Base-by-base conservation (phyloP, 495 filamentous ascomycete genomes). In the Lasiosphaeria ovina region DNA sequence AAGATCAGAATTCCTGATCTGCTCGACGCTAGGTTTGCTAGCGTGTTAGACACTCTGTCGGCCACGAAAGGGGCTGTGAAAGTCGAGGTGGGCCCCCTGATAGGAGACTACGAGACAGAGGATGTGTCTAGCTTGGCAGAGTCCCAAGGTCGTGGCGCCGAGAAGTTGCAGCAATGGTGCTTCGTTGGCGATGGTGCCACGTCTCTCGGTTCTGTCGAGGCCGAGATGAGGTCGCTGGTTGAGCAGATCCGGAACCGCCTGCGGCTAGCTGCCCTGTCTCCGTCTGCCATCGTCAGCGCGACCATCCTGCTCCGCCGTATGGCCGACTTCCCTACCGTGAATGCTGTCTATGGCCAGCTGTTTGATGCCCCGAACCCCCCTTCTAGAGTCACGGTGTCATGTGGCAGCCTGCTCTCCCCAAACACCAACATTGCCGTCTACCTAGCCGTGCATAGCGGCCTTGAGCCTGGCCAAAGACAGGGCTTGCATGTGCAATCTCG, bases 401-500 rank as follows among this genome's bases (percentile, higher is more conserved):
- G 87, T 60, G 92, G 91, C 32, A 72, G 80, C 58, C 60, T 79
- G 11, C 63, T 81, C 10, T 59, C 48, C 17, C 87, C 90, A 0
- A 42, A 75, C 34, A 72, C 82, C 45, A 77, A 84, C 44, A 79
- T 98, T 33, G 78, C 79, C 53, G 69, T 83, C 45, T 75, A 77
- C 55, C 70, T 81, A 7, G 72, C 72, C 33, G 65, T 77, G 16
- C 66, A 69, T 16, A 54, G 55, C n/a, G 56, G 52, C 12, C 61
- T 67, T 9, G 50, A 62, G 11, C 60, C 55, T 12, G 59, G 51
- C 40, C 73, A 72, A 64, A 76, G 74, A 54, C 79, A 80, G 10
- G 86, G 86, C 3, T 81, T 99, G 1, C 94, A 99, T 71, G 92
- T 99, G 3, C 95, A 98, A 69, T 92, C 89, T 14, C 81, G 89